Base-by-base conservation (phyloP, 495 filamentous ascomycete genomes). In the Penicillium ucsense region DNA sequence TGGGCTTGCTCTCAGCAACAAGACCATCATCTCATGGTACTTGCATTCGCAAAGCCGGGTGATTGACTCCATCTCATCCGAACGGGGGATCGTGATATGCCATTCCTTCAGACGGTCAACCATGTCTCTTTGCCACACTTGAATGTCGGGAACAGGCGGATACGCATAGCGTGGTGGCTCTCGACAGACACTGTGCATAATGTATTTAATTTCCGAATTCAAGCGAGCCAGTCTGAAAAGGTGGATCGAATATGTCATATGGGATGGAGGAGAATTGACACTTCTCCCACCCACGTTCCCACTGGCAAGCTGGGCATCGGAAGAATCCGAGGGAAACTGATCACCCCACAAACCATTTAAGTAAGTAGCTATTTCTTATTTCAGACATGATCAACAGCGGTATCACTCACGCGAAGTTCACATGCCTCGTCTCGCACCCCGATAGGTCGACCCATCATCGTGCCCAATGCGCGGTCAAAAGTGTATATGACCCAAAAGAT, bases 151-250 rank as follows among this genome's bases (percentile, higher is more conserved):
- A 3, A 71, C 44, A 2, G 62, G 60, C 4, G 71, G 71, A 34
- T 64, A 67, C 3, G 70, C 66, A 39, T 73, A 71, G 8, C 49
- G 56, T 4, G 69, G 69, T 5, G 56, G 48, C 8, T 65, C 61
- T 35, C 65, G 60, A 47, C 57, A 62, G 40, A 73, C 60, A 44
- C 68, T 70, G 39, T 73, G 66, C 59, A 70, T 67, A 38, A 73
- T 54, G 44, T 73, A 75, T 56, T 75, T 75, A 33, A 74, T 75
- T 44, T 73, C 70, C 1, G 70, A 75, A 42, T 73, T 73, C 11
- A 73, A 45, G 9, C 59, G 54, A 4, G 72, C 62, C 1, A 73
- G 49, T 41, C 59, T 66, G 53, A 73, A 71, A 0, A 75, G 49
- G 43, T 71, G 71, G 32, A 73, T 70, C 0, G 68, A 64, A 43